Evolutionary conservation across 495 filamentous ascomycete species (phyloP), one percentile per base, ranked within the genome.

Genomic region (Hypoxylon crocopeplum): DNA sequence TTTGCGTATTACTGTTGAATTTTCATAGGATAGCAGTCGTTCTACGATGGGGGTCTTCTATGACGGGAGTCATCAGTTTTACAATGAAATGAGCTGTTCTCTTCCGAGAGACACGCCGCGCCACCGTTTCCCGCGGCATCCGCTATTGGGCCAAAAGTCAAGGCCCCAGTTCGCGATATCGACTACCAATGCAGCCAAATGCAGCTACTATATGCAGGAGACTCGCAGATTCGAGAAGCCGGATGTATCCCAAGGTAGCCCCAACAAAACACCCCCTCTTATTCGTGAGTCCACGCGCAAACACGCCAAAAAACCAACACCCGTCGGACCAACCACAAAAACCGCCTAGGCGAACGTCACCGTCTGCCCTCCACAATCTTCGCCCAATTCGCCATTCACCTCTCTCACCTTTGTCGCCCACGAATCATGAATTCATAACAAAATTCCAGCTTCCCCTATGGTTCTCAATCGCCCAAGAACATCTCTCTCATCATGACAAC

Each of bases 401-500:
- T 47, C 47, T 40, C 5, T 7, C 33, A n/a, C 32, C 30, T 32
- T 34, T 32, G 54, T 56, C 32, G 62, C 61, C 44, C 41, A 64
- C 13, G 32, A 34, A 8, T 34, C 32, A 7, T 64, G 51, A 55
- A 48, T 51, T 52, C 40, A 50, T 55, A 60, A 32, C 45, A 34
- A 42, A 56, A 27, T 51, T 19, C 13, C 24, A n/a, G n/a, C 42
- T 41, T 22, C 47, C 56, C 57, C 56, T 53, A 59, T 64, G 60
- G 56, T 68, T 39, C 40, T 38, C 49, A 30, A 22, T 32, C 39
- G 44, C 53, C 25, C 44, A 15, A 29, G 29, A 25, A n/a, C n/a
- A 42, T 49, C 52, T 15, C 41, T n/a, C 6, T 49, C 40, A 48
- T 42, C 59, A 70, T 48, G 33, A 78, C 78, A 75, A 67, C 68